phyloP scores from a whole-genome alignment of 2,329 filamentous ascomycete species.

The Myriosclerotinia curreyana region DNA sequence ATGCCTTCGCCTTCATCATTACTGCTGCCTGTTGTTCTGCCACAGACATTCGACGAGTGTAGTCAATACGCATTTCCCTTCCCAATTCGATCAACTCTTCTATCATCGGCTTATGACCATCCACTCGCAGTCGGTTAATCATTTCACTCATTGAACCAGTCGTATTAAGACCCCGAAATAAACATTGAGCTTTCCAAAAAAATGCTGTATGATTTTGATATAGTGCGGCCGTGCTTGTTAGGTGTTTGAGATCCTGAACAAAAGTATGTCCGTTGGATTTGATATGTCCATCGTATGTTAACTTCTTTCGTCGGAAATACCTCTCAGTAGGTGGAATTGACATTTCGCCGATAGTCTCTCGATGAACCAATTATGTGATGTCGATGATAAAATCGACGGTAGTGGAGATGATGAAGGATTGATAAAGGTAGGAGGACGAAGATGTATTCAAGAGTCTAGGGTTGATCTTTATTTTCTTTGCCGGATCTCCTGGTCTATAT shows the following conservation, averaged over 20 bases:
- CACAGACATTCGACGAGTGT: neutral
- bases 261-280: neutral
- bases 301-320: neutral
- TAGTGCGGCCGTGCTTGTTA: neutral
- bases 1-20: neutral
- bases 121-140: neutral
- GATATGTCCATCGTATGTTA: neutral
- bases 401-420: neutral
- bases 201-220: neutral
- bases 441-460: no score
- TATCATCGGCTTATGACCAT: neutral
- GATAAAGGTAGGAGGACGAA: neutral
- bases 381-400: neutral
- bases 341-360: neutral
- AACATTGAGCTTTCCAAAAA: conserved; percentile 6
- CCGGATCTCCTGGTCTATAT: neutral
- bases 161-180: neutral
- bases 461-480: no score
- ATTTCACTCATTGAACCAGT: neutral
- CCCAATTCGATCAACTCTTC: neutral
- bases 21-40: neutral
- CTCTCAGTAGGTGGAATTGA: neutral
- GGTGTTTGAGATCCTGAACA: neutral
- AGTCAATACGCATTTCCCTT: neutral
- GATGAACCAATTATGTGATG: neutral